Evolutionary conservation across 2,329 filamentous ascomycete genomes (phyloP), one percentile per base, ranked within the genome.

Genomic region (Emmonsiellopsis sp.): DNA sequence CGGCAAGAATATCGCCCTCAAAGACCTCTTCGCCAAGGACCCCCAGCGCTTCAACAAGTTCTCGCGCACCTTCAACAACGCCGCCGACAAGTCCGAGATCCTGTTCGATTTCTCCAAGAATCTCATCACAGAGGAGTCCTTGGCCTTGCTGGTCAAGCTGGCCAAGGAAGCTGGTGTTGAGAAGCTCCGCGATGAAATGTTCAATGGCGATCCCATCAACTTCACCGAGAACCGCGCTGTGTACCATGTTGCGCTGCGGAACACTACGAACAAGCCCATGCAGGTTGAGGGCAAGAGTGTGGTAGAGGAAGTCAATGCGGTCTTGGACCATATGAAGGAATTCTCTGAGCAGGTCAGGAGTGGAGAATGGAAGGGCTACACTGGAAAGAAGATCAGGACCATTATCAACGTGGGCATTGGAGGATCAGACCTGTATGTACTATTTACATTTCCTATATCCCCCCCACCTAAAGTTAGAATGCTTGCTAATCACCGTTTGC

Each of bases 71-170:
- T 95, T 97, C 74, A 77, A 81, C 63, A 91, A 88, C 73, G 71
- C 81, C 51, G 85, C 87, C 61, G 88, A 94, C 66, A 80, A 80
- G 65, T 85, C 83, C 62, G 89, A 96, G 60, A 93, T 94, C 65
- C 82, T 98, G 59, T 98, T 97, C 74, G 93, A 98, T 74, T 98
- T 95, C 77, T 93, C 87, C 78, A 98, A 98, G 84, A 98, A 98
- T 82, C 91, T 98, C 73, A 72, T 97, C 65, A 93, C 87, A 57
- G 88, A 95, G 62, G 91, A 97, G 75, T 97, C 92, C 4, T 78
- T 97, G 50, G 79, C 86, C 60, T 80, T 95, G 49, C 82, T 98
- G 52, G 79, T 94, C 64, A 85, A 95, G 77, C 84, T 98, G 32
- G 93, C 93, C 58, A 85, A 91, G 74, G 87, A 97, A 76, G 90